phyloP scores from a whole-genome alignment of 768 basidiomycete species.

The Collybia sordida region DNA sequence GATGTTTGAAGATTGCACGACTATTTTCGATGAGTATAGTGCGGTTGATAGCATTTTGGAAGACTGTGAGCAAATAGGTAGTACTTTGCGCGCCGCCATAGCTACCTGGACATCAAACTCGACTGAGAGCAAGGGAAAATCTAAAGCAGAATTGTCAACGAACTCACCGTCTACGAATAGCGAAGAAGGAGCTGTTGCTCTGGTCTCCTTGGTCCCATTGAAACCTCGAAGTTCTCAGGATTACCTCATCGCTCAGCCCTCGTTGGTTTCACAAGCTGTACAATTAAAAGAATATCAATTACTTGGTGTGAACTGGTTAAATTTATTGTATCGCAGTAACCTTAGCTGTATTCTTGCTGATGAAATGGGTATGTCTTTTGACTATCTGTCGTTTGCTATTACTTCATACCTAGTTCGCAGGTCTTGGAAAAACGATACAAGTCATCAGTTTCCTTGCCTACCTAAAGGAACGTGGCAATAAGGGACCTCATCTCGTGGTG shows the following conservation, averaged over 20 bases:
- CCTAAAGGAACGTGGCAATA: slow-evolving; percentile 74
- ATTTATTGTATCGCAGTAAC: slow-evolving; percentile 75
- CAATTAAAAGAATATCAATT: slow-evolving; percentile 95
- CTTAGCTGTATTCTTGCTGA: slow-evolving; percentile 96
- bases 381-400: slow-evolving; percentile 8
- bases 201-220: slow-evolving; percentile 45
- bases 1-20: slow-evolving; percentile 87
- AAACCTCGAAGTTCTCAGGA: slow-evolving; percentile 47
- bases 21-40: slow-evolving; percentile 82
- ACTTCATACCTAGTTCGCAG: slow-evolving; percentile 35
- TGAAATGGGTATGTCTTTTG: slow-evolving; percentile 83
- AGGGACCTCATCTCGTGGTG: slow-evolving; percentile 89
- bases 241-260: slow-evolving; percentile 78
- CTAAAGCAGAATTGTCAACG: slow-evolving; percentile 28
- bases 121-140: slow-evolving; percentile 37
- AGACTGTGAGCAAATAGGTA: slow-evolving; percentile 86
- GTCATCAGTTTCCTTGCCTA: slow-evolving; percentile 96
- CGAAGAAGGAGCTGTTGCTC: slow-evolving; percentile 64
- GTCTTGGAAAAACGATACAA: slow-evolving; percentile 97
- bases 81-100: slow-evolving; percentile 69
- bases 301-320: slow-evolving; percentile 96
- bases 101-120: slow-evolving; percentile 65
- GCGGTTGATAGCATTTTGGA: slow-evolving; percentile 87
- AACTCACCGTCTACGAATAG: slow-evolving; percentile 27
- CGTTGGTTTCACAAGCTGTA: slow-evolving; percentile 61